These are phyloP conservation scores for Talaromyces sp. DNA, from an alignment of 2,329 filamentous ascomycete genomes.

Conservation along the genomic window DNA sequence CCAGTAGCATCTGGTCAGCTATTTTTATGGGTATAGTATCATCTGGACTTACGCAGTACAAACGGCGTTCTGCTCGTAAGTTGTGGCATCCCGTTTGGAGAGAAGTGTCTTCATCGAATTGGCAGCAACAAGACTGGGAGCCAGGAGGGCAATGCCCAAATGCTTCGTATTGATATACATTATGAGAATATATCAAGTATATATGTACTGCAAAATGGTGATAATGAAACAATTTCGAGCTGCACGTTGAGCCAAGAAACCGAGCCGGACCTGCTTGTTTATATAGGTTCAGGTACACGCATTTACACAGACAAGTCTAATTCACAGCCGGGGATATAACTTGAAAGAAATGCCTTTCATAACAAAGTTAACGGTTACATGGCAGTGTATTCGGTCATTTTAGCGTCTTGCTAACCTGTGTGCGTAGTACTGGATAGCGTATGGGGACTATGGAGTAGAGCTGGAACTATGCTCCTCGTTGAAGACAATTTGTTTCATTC, in stretches of 20 bases:
- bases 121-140: constrained; percentile 8
- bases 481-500: background rate
- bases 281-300: background rate
- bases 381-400: background rate
- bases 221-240: too few relatives aligned
- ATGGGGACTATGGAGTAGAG: background rate
- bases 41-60: constrained; percentile 12
- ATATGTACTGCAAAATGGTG: background rate
- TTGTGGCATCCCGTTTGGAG: constrained; percentile 14
- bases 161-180: constrained; percentile 7
- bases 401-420: background rate
- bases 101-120: constrained; percentile 9
- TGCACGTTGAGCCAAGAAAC: background rate
- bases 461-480: background rate
- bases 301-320: background rate
- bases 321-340: background rate
- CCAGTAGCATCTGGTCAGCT: background rate
- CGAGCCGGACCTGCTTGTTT: background rate
- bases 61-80: constrained; percentile 14
- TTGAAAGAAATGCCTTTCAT: background rate
- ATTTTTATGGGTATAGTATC: background rate
- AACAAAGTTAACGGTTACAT: background rate
- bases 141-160: constrained; percentile 15
- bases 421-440: background rate
- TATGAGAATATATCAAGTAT: background rate